Conservation (phyloP, 2,329 filamentous ascomycete genomes). For the Ascochyta fabae region DNA sequence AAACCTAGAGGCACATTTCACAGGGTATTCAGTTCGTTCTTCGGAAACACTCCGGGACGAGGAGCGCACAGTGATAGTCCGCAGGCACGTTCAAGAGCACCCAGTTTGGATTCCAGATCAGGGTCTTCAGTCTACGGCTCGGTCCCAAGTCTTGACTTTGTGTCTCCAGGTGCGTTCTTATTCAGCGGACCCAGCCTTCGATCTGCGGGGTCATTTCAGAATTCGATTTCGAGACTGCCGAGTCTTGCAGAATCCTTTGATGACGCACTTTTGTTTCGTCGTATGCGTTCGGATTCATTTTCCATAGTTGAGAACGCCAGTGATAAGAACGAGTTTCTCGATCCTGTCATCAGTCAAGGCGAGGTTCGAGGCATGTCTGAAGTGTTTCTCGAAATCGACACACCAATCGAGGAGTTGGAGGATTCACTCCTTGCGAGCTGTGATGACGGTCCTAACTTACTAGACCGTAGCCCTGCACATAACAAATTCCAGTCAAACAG, state of each 20-base stretch:
- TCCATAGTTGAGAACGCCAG: slow-evolving; percentile 29
- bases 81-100: slow-evolving; percentile 25
- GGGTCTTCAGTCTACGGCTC: slow-evolving; percentile 29
- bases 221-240: slow-evolving; percentile 27
- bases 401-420: slow-evolving; percentile 28
- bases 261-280: slow-evolving; percentile 17
- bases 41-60: slow-evolving; percentile 21
- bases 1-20: slow-evolving; percentile 35
- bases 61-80: slow-evolving; percentile 5
- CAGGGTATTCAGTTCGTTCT: slow-evolving; percentile 37
- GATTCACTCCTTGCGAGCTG: slow-evolving; percentile 10
- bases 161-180: slow-evolving; percentile 41
- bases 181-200: slow-evolving; percentile 44
- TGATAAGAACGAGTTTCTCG: slow-evolving; percentile 31
- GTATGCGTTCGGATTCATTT: slow-evolving; percentile 28
- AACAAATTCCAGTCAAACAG: not conserved
- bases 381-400: slow-evolving; percentile 30
- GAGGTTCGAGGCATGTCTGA: slow-evolving; percentile 36
- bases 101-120: slow-evolving; percentile 28
- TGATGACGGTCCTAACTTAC: slow-evolving; percentile 6
- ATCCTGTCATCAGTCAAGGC: slow-evolving; percentile 27
- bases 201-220: slow-evolving; percentile 32
- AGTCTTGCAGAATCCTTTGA: slow-evolving; percentile 27
- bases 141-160: slow-evolving; percentile 39
- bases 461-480: not conserved